Percentiles rank a stretch among this genome's conserved stretches.
phyloP scores from a whole-genome alignment of 2,329 filamentous ascomycete species.

The Lachnellula cervina region DNA sequence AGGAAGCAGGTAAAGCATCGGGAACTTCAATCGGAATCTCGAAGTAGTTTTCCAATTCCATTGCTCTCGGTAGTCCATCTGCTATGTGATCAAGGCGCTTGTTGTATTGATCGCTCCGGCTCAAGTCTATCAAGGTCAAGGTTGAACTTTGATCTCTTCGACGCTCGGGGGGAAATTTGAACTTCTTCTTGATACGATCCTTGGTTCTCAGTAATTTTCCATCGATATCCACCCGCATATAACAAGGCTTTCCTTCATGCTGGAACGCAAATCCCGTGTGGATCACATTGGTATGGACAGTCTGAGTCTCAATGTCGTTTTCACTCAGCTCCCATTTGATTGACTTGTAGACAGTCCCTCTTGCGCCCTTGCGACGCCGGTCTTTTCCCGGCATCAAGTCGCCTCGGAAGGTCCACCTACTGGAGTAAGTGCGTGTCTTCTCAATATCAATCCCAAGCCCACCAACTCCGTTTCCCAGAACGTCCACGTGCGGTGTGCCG shows the following conservation, averaged over 20 bases:
- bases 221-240: too few species aligned
- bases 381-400: too few species aligned
- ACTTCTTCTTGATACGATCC: too few species aligned
- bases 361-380: constrained; percentile 9
- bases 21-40: constrained; percentile 2
- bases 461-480: constrained; percentile 8
- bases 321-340: constrained; percentile 8
- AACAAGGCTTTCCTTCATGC: too few species aligned
- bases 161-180: too few species aligned
- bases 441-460: too few species aligned
- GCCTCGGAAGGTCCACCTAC: too few species aligned
- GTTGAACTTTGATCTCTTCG: too few species aligned
- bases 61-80: neutral
- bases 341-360: constrained; percentile 9
- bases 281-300: constrained; percentile 1
- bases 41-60: constrained; percentile 6
- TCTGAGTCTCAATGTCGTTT: constrained; percentile 5
- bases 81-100: constrained; percentile 2
- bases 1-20: neutral
- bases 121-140: too few species aligned
- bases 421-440: too few species aligned
- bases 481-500: constrained; percentile 13
- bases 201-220: too few species aligned
- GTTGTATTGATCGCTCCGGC: neutral
- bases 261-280: neutral